These are phyloP conservation scores for Blastobotrys malaysiensis DNA, from an alignment of 1,139 yeast genomes.

Conservation along the genomic window DNA sequence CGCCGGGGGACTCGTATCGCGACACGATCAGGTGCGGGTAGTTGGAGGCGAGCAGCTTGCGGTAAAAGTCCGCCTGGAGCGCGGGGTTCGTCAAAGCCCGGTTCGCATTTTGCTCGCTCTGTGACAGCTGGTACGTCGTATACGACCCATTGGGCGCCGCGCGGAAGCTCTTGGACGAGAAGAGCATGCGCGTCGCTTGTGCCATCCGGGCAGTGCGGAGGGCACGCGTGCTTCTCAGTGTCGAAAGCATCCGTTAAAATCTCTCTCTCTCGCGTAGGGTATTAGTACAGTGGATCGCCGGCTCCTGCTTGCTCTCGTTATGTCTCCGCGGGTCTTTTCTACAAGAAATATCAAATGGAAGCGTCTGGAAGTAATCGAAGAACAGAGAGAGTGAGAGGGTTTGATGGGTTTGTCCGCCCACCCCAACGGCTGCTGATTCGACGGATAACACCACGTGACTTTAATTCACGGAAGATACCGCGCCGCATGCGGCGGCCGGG, in stretches of 20 bases:
- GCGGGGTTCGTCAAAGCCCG: conserved; percentile 58
- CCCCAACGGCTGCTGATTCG: neutral
- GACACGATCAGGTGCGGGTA: conserved; percentile 92
- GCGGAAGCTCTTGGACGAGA: neutral
- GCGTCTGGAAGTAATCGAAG: neutral
- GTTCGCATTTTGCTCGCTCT: conserved; percentile 79
- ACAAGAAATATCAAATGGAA: neutral
- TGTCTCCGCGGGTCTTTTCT: neutral
- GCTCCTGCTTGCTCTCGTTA: neutral
- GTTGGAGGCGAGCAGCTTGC: conserved; percentile 61
- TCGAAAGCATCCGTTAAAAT: neutral
- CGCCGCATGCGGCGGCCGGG: too few species aligned
- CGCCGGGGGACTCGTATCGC: conserved; percentile 87
- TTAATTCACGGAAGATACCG: too few species aligned
- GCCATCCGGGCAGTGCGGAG: neutral
- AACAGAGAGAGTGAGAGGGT: neutral
- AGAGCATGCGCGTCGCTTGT: neutral
- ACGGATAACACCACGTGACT: neutral
- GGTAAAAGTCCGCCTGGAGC: conserved; percentile 78
- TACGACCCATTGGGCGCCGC: neutral
- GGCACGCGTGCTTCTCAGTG: neutral
- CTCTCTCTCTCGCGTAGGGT: neutral
- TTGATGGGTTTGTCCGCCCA: neutral
- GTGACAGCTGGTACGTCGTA: conserved; percentile 10
- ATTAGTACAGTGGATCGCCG: neutral